These are phyloP conservation scores for Lentinula edodes DNA, from an alignment of 768 basidiomycete genomes.

Conservation along the genomic window DNA sequence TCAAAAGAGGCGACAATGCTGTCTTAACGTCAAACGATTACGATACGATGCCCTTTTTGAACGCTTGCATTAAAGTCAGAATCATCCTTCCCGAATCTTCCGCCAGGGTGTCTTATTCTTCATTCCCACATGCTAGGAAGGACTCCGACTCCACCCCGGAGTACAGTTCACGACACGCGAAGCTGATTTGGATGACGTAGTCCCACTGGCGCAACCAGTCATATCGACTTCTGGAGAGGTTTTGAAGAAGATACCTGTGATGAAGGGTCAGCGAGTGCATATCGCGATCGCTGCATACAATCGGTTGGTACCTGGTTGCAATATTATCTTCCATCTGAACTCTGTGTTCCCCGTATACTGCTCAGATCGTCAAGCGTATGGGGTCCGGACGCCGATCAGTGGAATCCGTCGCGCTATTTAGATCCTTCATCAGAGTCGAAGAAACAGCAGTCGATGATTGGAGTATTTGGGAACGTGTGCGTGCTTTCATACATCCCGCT, in stretches of 20 bases:
- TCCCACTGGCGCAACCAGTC: constrained; percentile 37
- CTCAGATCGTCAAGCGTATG: constrained; percentile 22
- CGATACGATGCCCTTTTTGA: constrained; percentile 25
- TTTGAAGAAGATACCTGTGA: constrained; percentile 26
- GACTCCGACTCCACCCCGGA: constrained; percentile 25
- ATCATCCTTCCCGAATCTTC: neutral
- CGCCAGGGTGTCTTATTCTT: neutral
- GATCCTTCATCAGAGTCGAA: constrained; percentile 9
- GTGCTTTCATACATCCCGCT: neutral
- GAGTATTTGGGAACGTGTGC: constrained; percentile 19
- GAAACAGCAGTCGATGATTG: constrained; percentile 7
- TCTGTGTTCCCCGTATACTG: constrained; percentile 18
- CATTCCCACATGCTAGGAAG: constrained; percentile 17
- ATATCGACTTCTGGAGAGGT: constrained; percentile 26
- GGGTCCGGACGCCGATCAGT: constrained; percentile 29
- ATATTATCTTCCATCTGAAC: constrained; percentile 2
- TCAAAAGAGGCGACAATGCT: constrained; percentile 7
- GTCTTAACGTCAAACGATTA: constrained; percentile 20
- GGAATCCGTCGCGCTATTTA: constrained; percentile 27
- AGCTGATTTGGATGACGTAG: constrained; percentile 30
- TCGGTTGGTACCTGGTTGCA: constrained; percentile 18
- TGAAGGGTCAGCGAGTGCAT: constrained; percentile 28
- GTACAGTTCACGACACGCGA: constrained; percentile 25
- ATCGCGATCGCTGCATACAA: constrained; percentile 32
- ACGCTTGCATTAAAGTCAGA: constrained; percentile 17